A percentile compares a stretch with the other conserved stretches of the same genome.
These are phyloP conservation scores for Tetrapisispora namnaoensis DNA, from an alignment of 805 yeast species.

Conservation along the genomic window DNA sequence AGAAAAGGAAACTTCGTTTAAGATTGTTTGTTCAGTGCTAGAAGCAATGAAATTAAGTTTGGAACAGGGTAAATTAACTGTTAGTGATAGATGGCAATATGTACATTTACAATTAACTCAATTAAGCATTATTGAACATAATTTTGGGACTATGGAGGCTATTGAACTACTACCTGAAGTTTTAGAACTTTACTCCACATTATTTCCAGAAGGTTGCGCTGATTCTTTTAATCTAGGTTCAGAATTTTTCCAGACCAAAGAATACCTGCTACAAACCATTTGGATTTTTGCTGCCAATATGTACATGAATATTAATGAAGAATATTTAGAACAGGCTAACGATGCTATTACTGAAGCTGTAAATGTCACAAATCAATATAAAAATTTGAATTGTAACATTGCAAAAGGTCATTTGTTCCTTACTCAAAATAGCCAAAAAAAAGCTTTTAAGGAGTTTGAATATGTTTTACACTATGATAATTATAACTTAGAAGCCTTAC, in stretches of 20 bases:
- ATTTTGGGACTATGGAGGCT: slow-evolving; percentile 48
- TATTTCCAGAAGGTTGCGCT: slow-evolving; percentile 28
- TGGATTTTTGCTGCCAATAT: slow-evolving; percentile 71
- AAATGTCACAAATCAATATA: slow-evolving; percentile 37
- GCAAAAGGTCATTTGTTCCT: slow-evolving; percentile 26
- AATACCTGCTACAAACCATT: slow-evolving; percentile 43
- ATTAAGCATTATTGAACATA: slow-evolving; percentile 54
- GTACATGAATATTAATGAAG: slow-evolving; percentile 41
- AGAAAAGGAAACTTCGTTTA: slow-evolving; percentile 44
- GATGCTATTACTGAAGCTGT: slow-evolving; percentile 69
- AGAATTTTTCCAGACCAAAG: slow-evolving; percentile 19
- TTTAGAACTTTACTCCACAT: slow-evolving; percentile 44
- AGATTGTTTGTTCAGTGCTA: slow-evolving; percentile 44
- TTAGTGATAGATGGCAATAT: slow-evolving; percentile 36
- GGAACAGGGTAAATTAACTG: slow-evolving; percentile 7
- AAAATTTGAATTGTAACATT: slow-evolving; percentile 21
- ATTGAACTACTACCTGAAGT: slow-evolving; percentile 58
- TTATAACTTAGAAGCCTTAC: slow-evolving; percentile 41
- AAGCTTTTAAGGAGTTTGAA: slow-evolving; percentile 57
- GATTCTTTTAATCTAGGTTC: slow-evolving; percentile 9
- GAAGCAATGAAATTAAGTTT: slow-evolving; percentile 33
- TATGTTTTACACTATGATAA: slow-evolving; percentile 42
- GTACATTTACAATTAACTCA: slow-evolving; percentile 68
- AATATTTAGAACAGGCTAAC: slow-evolving; percentile 49
- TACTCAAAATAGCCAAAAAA: slow-evolving; percentile 32